A percentile compares a stretch with the other conserved stretches of the same genome.
Evolutionary conservation across 768 basidiomycete genomes (phyloP).

Genomic region (Boletus reticuloceps): DNA sequence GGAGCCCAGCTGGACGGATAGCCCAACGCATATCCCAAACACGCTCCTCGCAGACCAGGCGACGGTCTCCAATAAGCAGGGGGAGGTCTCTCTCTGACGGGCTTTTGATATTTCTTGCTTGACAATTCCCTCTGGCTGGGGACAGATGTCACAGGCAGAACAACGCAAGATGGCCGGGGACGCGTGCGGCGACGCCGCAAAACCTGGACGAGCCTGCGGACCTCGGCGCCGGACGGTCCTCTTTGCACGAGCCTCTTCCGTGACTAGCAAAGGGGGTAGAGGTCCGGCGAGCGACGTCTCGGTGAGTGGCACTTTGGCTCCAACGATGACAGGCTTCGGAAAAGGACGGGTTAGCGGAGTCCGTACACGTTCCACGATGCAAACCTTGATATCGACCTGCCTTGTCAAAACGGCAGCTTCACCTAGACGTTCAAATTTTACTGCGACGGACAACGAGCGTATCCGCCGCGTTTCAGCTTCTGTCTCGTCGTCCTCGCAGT

Average conservation of each 20-base stretch:
- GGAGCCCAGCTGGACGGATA: slow-evolving; percentile 31
- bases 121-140: background rate
- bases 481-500: slow-evolving; percentile 44
- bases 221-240: background rate
- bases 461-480: slow-evolving; percentile 43
- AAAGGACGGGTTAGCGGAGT: background rate
- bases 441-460: slow-evolving; percentile 39
- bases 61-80: slow-evolving; percentile 32
- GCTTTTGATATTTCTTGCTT: slow-evolving; percentile 10
- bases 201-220: background rate
- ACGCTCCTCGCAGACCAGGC: slow-evolving; percentile 17
- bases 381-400: slow-evolving; percentile 19
- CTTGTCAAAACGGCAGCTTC: slow-evolving; percentile 24
- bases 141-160: slow-evolving; percentile 18
- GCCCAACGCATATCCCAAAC: slow-evolving; percentile 30
- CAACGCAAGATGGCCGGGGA: slow-evolving; percentile 11
- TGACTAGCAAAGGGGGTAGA: slow-evolving; percentile 23
- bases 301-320: slow-evolving; percentile 9
- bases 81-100: slow-evolving; percentile 12
- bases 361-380: background rate
- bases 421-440: slow-evolving; percentile 31
- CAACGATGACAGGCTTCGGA: slow-evolving; percentile 8
- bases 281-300: background rate
- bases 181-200: slow-evolving; percentile 23
- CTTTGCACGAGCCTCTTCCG: slow-evolving; percentile 14